A percentile compares a stretch with the other conserved stretches of the same genome.
Evolutionary conservation across 345 rosid genomes (phyloP).

Genomic region (Fremontodendron californicum): DNA sequence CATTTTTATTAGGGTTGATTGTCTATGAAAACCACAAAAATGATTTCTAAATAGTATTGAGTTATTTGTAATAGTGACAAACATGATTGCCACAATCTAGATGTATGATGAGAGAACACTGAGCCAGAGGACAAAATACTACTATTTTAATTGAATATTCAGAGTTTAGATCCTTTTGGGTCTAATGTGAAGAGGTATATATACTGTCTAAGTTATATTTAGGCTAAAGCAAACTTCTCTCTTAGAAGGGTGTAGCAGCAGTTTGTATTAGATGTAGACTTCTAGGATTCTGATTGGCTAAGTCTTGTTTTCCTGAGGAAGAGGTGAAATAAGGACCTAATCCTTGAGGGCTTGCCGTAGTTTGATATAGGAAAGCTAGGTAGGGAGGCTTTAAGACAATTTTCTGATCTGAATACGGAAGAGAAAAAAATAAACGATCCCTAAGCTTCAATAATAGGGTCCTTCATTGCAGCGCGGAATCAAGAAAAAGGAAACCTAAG

Average conservation of each 20-base stretch:
- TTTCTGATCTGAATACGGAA: neutral
- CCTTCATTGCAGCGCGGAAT: neutral
- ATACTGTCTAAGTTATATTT: neutral
- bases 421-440: neutral
- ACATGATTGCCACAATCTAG: neutral
- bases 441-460: neutral
- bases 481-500: neutral
- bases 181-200: neutral
- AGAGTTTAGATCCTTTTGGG: neutral
- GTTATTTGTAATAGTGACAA: neutral
- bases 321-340: no score
- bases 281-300: no score
- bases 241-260: no score
- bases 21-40: no score
- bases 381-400: neutral
- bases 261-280: no score
- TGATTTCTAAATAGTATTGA: no score
- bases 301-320: no score
- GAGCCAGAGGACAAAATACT: neutral
- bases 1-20: no score
- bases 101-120: neutral
- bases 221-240: neutral
- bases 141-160: neutral
- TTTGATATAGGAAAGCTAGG: neutral
- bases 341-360: neutral